phyloP scores from a whole-genome alignment of 1,284 basidiomycete species.

The Mrakiaceae sp. region DNA sequence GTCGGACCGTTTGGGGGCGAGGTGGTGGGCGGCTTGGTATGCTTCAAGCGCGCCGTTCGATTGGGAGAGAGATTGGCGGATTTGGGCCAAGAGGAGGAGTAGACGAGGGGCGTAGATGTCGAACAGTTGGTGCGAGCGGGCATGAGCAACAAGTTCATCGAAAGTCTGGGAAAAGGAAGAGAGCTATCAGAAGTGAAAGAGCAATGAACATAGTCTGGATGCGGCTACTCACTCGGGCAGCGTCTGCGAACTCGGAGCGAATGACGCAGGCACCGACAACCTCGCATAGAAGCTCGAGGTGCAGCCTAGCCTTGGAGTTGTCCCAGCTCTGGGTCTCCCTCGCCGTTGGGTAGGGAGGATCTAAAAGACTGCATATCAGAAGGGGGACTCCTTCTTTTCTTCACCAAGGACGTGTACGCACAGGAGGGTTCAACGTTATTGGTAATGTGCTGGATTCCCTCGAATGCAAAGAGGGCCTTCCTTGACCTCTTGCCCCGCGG shows the following conservation, averaged over 20 bases:
- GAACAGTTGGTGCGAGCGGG: constrained; percentile 6
- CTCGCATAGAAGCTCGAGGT: constrained; percentile 8
- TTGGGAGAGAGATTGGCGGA: constrained; percentile 6
- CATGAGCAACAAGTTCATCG: constrained; percentile 1
- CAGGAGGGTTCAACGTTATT: background rate
- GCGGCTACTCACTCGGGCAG: background rate
- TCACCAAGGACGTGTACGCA: background rate
- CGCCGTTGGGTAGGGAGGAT: background rate
- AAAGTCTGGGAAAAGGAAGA: background rate
- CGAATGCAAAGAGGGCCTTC: constrained; percentile 11
- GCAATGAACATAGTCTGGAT: background rate
- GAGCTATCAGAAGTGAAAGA: background rate
- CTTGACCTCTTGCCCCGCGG: constrained; percentile 15
- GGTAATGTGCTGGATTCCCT: constrained; percentile 9
- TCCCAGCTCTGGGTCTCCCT: background rate
- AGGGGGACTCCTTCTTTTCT: background rate
- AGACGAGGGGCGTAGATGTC: constrained; percentile 5
- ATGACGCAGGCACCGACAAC: constrained; percentile 2
- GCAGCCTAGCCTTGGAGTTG: too few relatives aligned
- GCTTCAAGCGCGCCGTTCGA: background rate
- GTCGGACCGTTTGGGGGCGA: constrained; percentile 4
- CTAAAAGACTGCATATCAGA: background rate
- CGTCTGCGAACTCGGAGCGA: constrained; percentile 10
- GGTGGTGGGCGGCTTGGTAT: constrained; percentile 10
- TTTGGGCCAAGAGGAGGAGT: constrained; percentile 12